Evolutionary conservation across 768 basidiomycete species (phyloP).

Genomic region (Mycena alexandri): DNA sequence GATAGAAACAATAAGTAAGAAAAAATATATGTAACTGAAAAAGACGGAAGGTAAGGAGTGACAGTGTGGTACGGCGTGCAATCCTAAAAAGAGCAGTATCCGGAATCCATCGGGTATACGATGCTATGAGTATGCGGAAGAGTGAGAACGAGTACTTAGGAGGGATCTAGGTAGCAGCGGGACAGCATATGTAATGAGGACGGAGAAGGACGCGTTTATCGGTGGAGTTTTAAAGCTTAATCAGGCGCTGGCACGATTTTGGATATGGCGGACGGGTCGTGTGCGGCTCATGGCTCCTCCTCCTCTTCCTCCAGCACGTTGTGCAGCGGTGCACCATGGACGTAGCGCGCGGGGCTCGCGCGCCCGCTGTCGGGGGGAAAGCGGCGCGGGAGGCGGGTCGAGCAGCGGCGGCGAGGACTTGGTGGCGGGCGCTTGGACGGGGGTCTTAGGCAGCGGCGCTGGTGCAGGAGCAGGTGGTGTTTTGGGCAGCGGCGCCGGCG

Average conservation of each 20-base stretch:
- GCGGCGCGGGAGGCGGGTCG: slow-evolving; percentile 50
- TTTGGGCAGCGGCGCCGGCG: slow-evolving; percentile 40
- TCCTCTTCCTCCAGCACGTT: slow-evolving; percentile 90
- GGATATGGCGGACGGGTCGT: not conserved
- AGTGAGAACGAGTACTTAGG: too few species aligned
- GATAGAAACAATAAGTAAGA: not conserved
- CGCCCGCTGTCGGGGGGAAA: slow-evolving; percentile 63
- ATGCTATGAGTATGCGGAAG: slow-evolving; percentile 4
- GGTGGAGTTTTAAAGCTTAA: slow-evolving; percentile 24
- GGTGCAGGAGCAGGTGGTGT: slow-evolving; percentile 44
- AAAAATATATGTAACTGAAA: not conserved
- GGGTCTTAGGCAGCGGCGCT: slow-evolving; percentile 30
- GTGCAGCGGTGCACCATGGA: slow-evolving; percentile 88
- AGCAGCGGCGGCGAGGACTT: slow-evolving; percentile 42
- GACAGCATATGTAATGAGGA: slow-evolving; percentile 19
- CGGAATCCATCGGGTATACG: slow-evolving; percentile 36
- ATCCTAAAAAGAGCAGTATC: not conserved
- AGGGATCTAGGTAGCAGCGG: not conserved
- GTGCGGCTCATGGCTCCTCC: slow-evolving; percentile 59
- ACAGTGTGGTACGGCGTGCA: not conserved
- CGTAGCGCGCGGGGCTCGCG: slow-evolving; percentile 79
- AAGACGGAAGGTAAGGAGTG: slow-evolving; percentile 13
- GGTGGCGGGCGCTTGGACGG: slow-evolving; percentile 41
- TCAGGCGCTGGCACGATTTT: slow-evolving; percentile 22
- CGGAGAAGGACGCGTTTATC: slow-evolving; percentile 10